These are phyloP conservation scores for Rhododendron henanense DNA, from an alignment of 148 eudicot species.

Conservation along the genomic window DNA sequence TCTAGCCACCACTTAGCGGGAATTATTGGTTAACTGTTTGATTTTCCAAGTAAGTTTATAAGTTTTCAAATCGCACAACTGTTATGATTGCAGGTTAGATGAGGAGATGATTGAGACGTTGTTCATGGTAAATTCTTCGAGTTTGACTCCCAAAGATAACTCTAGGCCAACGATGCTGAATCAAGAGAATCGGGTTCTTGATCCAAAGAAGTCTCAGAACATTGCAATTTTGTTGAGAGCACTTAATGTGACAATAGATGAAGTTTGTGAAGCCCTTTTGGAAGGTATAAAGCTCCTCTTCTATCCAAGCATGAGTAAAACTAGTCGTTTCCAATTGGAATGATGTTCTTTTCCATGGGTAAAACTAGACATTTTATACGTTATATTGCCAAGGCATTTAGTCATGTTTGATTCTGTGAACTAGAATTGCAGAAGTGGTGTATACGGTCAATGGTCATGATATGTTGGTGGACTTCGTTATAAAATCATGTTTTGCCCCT, in stretches of 20 bases:
- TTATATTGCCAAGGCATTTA: slow-evolving; percentile 1
- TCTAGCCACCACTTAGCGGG: neutral
- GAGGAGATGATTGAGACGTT: slow-evolving; percentile 92
- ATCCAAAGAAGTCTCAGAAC: slow-evolving; percentile 72
- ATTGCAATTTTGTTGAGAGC: slow-evolving; percentile 68
- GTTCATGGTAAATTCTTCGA: slow-evolving; percentile 51
- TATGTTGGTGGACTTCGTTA: neutral
- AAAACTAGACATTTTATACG: neutral
- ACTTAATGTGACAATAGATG: slow-evolving; percentile 62
- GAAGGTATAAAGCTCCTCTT: slow-evolving; percentile 42
- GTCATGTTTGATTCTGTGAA: slow-evolving; percentile 31
- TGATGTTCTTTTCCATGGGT: neutral
- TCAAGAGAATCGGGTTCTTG: slow-evolving; percentile 55
- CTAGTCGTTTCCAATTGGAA: neutral
- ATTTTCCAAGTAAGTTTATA: neutral
- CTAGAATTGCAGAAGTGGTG: neutral
- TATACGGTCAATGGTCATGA: neutral
- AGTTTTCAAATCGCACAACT: neutral
- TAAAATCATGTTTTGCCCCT: neutral
- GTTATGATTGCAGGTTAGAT: slow-evolving; percentile 56
- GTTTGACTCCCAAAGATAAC: slow-evolving; percentile 33
- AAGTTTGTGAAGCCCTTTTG: slow-evolving; percentile 63
- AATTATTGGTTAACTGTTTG: neutral
- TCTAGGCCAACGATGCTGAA: slow-evolving; percentile 24
- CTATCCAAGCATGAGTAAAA: neutral